Evolutionary conservation across 495 filamentous ascomycete genomes (phyloP).

Genomic region (Aspergillus heteromorphus): DNA sequence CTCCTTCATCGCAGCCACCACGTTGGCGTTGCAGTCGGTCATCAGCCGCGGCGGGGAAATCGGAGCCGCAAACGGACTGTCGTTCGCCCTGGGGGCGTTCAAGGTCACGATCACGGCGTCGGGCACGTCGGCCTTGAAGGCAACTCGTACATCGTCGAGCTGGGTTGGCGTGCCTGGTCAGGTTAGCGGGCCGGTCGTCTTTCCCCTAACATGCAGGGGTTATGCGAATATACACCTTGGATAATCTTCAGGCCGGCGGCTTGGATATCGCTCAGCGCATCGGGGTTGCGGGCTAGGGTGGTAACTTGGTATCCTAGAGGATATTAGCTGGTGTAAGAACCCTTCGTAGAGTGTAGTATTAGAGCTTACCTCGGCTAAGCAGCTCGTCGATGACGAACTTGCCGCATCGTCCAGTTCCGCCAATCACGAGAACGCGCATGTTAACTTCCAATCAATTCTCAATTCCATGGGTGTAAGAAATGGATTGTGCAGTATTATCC

Average conservation of each 20-base stretch:
- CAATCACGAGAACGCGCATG: slow-evolving; percentile 40
- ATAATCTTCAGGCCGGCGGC: slow-evolving; percentile 12
- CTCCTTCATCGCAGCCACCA: slow-evolving; percentile 35
- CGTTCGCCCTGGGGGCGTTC: slow-evolving; percentile 36
- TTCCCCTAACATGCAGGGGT: background rate
- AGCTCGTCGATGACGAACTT: slow-evolving; percentile 34
- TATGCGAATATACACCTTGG: slow-evolving; percentile 14
- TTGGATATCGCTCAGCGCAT: slow-evolving; percentile 4
- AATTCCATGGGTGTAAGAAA: background rate
- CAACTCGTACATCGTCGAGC: slow-evolving; percentile 29
- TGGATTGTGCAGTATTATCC: background rate
- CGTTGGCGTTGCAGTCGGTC: slow-evolving; percentile 40
- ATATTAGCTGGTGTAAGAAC: background rate
- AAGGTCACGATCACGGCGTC: slow-evolving; percentile 41
- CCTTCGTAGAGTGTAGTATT: background rate
- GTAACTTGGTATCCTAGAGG: slow-evolving; percentile 18
- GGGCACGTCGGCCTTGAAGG: slow-evolving; percentile 25
- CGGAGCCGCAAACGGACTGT: slow-evolving; percentile 40
- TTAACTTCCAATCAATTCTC: too few species aligned
- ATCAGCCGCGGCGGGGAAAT: slow-evolving; percentile 39
- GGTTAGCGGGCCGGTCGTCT: background rate
- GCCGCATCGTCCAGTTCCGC: slow-evolving; percentile 38
- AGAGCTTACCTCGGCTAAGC: slow-evolving; percentile 17
- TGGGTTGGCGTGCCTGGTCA: slow-evolving; percentile 33
- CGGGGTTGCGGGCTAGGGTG: slow-evolving; percentile 17